Evolutionary conservation across 805 yeast genomes (phyloP).

Genomic region (Komagataella phaffii): DNA sequence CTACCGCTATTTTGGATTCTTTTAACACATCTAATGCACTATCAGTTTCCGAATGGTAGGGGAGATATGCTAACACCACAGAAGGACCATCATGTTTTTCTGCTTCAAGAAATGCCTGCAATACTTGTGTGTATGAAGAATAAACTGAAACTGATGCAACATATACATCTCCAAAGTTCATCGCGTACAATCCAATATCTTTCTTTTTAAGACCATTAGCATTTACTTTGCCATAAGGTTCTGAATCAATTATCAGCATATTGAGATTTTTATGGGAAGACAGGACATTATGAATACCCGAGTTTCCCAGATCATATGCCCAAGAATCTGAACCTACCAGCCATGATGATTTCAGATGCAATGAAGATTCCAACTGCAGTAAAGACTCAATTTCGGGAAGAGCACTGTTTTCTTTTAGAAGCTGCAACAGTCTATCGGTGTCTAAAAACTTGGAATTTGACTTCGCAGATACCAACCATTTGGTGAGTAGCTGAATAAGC

Average conservation of each 20-base stretch:
- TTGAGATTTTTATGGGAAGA: slow-evolving; percentile 68
- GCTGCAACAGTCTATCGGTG: slow-evolving; percentile 8
- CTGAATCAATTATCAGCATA: slow-evolving; percentile 77
- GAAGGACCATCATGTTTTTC: slow-evolving; percentile 83
- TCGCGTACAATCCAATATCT: slow-evolving; percentile 87
- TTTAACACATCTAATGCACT: slow-evolving; percentile 63
- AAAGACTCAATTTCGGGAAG: slow-evolving; percentile 14
- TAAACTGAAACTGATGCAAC: slow-evolving; percentile 93
- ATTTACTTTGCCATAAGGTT: slow-evolving; percentile 38
- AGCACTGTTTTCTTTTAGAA: background rate
- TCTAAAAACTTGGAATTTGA: slow-evolving; percentile 17
- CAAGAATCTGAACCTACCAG: slow-evolving; percentile 89
- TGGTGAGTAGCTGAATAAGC: slow-evolving; percentile 43
- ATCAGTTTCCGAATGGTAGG: slow-evolving; percentile 52
- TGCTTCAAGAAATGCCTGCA: slow-evolving; percentile 87
- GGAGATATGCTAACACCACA: slow-evolving; percentile 79
- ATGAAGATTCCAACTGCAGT: slow-evolving; percentile 27
- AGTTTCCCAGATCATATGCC: slow-evolving; percentile 85
- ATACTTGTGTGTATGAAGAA: slow-evolving; percentile 84
- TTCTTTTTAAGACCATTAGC: slow-evolving; percentile 54
- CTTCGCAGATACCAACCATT: slow-evolving; percentile 52
- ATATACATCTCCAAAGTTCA: slow-evolving; percentile 81
- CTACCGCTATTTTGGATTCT: slow-evolving; percentile 83
- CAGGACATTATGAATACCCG: slow-evolving; percentile 81
- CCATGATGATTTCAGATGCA: slow-evolving; percentile 52